Evolutionary conservation across 257 asterid species (phyloP), one percentile per base, ranked within the genome.

Genomic region (Nicotiana sylvestris): DNA sequence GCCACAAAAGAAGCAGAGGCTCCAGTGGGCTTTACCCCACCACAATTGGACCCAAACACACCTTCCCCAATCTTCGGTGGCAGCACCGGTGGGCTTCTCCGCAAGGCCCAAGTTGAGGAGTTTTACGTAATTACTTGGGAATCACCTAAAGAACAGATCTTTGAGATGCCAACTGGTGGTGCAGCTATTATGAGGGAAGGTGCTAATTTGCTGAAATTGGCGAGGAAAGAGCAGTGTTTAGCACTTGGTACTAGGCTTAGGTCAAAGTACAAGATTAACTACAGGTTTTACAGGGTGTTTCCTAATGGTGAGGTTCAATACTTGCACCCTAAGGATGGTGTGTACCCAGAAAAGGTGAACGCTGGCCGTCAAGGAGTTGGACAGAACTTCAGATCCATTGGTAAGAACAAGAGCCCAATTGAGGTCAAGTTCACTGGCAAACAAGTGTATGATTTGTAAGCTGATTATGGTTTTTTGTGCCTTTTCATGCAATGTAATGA

Each of bases 121-220:
- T 95, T 95, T 89, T 92, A 95, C 81, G 98, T 92, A 39, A 94
- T 95, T 77, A 95, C 99, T 0, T 95, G 99, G 99, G 97, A 92
- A 1, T 95, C 99, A 0, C 97, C 99, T 0, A 94, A 94, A 85
- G 99, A 95, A 77, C 98, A 95, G 66, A 92, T 94, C n/a, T 95
- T 95, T 74, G 99, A 95, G 87, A 95, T 94, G 99, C 97, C 98
- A 2, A 95, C 98, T 0, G 98, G 99, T 66, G 99, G 99, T 49
- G 99, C 99, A 9, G 99, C 99, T 33, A 95, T 89, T 83, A 95
- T 95, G 99, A 84, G 98, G 49, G 81, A 92, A 86, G 99, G 99
- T 2, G 97, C 97, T 29, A 95, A 95, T 53, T 82, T 95, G 88
- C 83, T 95, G 85, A 95, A 95, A 58, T 66, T 95, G 89, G 93